These are phyloP conservation scores for Spiraea crenata DNA, from an alignment of 331 rosid genomes.

Conservation along the genomic window DNA sequence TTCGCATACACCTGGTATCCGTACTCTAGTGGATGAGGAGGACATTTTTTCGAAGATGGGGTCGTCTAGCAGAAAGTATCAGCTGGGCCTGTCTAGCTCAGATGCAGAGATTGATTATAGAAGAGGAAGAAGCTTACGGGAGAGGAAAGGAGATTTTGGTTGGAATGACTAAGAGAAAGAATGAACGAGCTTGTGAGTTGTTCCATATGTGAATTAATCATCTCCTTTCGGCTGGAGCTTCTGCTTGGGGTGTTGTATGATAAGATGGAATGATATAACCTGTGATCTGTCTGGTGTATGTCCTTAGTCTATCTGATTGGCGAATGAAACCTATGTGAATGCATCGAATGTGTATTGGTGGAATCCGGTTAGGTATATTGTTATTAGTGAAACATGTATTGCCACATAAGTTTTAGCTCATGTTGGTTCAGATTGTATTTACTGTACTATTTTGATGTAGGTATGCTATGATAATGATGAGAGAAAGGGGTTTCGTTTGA, in stretches of 20 bases:
- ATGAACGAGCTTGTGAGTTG: conserved; percentile 40
- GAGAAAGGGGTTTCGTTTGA: too few relatives aligned
- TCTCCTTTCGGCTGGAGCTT: conserved; percentile 27
- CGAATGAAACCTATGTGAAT: conserved; percentile 37
- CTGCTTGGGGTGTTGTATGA: conserved; percentile 44
- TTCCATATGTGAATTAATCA: conserved; percentile 47
- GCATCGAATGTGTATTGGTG: conserved; percentile 38
- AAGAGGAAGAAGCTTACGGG: conserved; percentile 80
- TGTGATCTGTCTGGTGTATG: conserved; percentile 48
- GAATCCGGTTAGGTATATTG: conserved; percentile 12
- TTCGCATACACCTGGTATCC: conserved; percentile 52
- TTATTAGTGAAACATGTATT: conserved; percentile 13
- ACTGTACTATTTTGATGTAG: neutral
- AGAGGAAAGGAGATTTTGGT: conserved; percentile 52
- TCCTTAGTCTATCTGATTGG: conserved; percentile 42
- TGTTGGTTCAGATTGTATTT: neutral
- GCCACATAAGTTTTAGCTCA: conserved; percentile 13
- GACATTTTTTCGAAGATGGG: conserved; percentile 73
- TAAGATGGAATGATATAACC: conserved; percentile 74
- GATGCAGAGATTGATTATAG: conserved; percentile 98
- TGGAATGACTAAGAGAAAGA: conserved; percentile 59
- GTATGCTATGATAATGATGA: too few relatives aligned
- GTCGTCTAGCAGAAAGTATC: conserved; percentile 65
- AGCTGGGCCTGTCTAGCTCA: conserved; percentile 75
- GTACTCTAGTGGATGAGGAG: conserved; percentile 43